phyloP scores from a whole-genome alignment of 768 basidiomycete genomes.

The Lactifluus rugatus region DNA sequence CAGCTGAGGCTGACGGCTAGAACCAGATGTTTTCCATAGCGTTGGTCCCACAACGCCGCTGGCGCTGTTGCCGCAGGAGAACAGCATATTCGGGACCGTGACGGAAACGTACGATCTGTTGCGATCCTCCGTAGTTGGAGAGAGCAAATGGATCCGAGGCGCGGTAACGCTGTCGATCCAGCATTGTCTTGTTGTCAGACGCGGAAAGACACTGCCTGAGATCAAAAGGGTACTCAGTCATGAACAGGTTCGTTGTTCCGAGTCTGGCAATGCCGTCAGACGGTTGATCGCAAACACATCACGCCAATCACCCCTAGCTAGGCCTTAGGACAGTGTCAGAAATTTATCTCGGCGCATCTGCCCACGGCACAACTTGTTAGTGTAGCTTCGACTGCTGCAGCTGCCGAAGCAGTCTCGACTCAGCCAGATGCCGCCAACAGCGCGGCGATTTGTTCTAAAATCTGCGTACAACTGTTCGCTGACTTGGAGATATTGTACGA shows the following conservation, averaged over 20 bases:
- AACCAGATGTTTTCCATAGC: constrained; percentile 47
- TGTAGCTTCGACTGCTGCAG: constrained; percentile 64
- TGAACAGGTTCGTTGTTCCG: constrained; percentile 48
- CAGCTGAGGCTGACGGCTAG: background rate
- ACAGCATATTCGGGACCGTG: constrained; percentile 64
- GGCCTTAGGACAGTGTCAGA: constrained; percentile 74
- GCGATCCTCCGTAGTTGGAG: constrained; percentile 32
- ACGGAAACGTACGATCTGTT: constrained; percentile 64
- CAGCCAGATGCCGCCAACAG: constrained; percentile 35
- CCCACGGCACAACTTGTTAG: constrained; percentile 44
- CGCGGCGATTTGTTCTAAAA: constrained; percentile 67
- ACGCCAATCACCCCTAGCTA: constrained; percentile 23
- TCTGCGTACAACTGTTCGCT: constrained; percentile 49
- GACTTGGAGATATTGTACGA: constrained; percentile 52
- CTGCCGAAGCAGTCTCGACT: constrained; percentile 42
- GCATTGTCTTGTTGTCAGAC: constrained; percentile 59
- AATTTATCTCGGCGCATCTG: constrained; percentile 44
- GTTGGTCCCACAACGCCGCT: constrained; percentile 38
- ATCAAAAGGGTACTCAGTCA: constrained; percentile 62
- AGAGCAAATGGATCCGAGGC: constrained; percentile 46
- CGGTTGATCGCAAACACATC: background rate
- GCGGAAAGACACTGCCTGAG: constrained; percentile 45
- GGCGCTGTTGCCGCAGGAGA: constrained; percentile 75
- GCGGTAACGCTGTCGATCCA: constrained; percentile 50
- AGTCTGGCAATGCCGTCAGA: background rate